A percentile compares a stretch with the other conserved stretches of the same genome.
Evolutionary conservation across 805 yeast genomes (phyloP).

Genomic region (Candida sithepensis): DNA sequence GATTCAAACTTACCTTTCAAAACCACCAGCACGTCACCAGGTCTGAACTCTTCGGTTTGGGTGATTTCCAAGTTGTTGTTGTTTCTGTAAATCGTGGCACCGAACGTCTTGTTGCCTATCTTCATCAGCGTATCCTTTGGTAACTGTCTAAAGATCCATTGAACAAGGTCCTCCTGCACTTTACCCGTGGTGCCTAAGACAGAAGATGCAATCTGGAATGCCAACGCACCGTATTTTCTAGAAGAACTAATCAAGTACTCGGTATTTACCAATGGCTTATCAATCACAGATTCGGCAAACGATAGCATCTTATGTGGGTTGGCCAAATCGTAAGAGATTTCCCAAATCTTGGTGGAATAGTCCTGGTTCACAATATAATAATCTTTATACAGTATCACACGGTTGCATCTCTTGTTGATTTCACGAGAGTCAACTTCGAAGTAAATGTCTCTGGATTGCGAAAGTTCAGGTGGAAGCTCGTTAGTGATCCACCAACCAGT

Average conservation of each 20-base stretch:
- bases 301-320: slow-evolving; percentile 52
- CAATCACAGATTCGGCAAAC: slow-evolving; percentile 29
- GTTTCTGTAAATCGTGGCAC: slow-evolving; percentile 65
- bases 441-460: slow-evolving; percentile 41
- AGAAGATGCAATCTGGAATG: slow-evolving; percentile 42
- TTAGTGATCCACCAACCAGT: slow-evolving; percentile 65
- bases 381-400: slow-evolving; percentile 48
- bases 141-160: slow-evolving; percentile 34
- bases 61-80: slow-evolving; percentile 46
- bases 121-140: slow-evolving; percentile 35
- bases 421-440: slow-evolving; percentile 63
- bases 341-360: slow-evolving; percentile 61
- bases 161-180: slow-evolving; percentile 32
- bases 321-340: slow-evolving; percentile 49
- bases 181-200: slow-evolving; percentile 32
- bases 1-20: slow-evolving; percentile 71
- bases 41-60: slow-evolving; percentile 58
- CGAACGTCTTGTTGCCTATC: slow-evolving; percentile 67
- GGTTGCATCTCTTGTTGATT: slow-evolving; percentile 55
- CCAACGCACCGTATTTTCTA: slow-evolving; percentile 45
- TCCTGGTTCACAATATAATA: slow-evolving; percentile 72
- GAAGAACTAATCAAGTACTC: slow-evolving; percentile 49
- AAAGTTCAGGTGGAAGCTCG: slow-evolving; percentile 52
- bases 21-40: slow-evolving; percentile 83
- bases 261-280: slow-evolving; percentile 41